Conservation (phyloP, 306 rosid species). For the Acacia melanoxylon region DNA sequence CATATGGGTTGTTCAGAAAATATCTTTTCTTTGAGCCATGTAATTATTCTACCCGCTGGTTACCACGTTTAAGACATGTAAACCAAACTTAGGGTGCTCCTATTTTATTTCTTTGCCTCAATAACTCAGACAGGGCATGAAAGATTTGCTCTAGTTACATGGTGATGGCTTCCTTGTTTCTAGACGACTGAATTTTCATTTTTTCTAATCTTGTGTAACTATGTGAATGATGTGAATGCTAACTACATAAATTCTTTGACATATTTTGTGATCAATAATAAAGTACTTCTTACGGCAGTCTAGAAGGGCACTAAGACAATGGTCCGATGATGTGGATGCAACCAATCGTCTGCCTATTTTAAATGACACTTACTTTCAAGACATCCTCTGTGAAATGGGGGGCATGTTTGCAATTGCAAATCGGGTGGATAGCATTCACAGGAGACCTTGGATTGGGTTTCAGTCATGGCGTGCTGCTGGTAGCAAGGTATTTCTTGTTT, state of each 20-base stretch:
- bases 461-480: slow-evolving; percentile 99
- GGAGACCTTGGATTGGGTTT: slow-evolving; percentile 98
- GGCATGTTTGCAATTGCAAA: slow-evolving; percentile 96
- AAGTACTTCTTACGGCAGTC: slow-evolving; percentile 63
- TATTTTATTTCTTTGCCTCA: slow-evolving; percentile 27
- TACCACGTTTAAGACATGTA: neutral
- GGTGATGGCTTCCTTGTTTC: slow-evolving; percentile 22
- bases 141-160: slow-evolving; percentile 23
- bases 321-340: slow-evolving; percentile 93
- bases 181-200: slow-evolving; percentile 13
- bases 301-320: slow-evolving; percentile 66
- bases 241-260: slow-evolving; percentile 9
- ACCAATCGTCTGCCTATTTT: slow-evolving; percentile 74
- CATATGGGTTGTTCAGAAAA: slow-evolving; percentile 7
- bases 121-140: slow-evolving; percentile 5
- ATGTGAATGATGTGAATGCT: neutral
- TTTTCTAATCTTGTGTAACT: neutral
- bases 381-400: slow-evolving; percentile 88
- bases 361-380: slow-evolving; percentile 65
- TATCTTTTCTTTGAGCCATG: slow-evolving; percentile 16
- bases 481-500: slow-evolving; percentile 78
- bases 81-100: slow-evolving; percentile 21
- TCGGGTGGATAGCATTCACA: slow-evolving; percentile 76
- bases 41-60: slow-evolving; percentile 16
- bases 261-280: slow-evolving; percentile 5